These are phyloP conservation scores for Castanea crenata DNA, from an alignment of 306 rosid genomes.

Conservation along the genomic window DNA sequence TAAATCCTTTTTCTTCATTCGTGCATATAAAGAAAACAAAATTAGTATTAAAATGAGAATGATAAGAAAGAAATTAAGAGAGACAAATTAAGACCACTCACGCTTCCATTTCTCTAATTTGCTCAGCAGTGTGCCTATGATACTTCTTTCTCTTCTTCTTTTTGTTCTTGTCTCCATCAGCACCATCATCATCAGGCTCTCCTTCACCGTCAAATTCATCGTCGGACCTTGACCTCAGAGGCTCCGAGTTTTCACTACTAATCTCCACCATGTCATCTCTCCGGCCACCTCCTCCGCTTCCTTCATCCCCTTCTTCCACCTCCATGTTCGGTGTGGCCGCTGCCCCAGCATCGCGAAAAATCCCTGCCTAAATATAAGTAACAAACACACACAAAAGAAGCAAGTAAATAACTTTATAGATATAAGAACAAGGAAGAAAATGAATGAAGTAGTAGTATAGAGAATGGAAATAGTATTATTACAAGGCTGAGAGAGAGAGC, in stretches of 20 bases:
- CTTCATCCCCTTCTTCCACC: slow-evolving; percentile 88
- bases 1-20: too few relatives aligned
- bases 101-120: slow-evolving; percentile 99
- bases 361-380: slow-evolving; percentile 62
- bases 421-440: not conserved
- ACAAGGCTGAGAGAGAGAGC: slow-evolving; percentile 98
- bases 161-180: slow-evolving; percentile 44
- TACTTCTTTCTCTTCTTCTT: slow-evolving; percentile 90
- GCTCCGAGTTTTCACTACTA: slow-evolving; percentile 89
- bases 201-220: slow-evolving; percentile 76
- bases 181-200: slow-evolving; percentile 54
- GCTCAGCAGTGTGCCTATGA: slow-evolving; percentile 86
- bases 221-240: slow-evolving; percentile 80
- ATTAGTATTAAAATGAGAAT: not conserved
- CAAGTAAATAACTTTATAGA: not conserved
- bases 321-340: slow-evolving; percentile 35
- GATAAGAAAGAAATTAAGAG: not conserved
- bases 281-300: slow-evolving; percentile 58
- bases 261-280: slow-evolving; percentile 65
- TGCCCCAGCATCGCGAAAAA: slow-evolving; percentile 66
- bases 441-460: not conserved
- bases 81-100: not conserved
- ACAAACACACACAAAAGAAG: not conserved
- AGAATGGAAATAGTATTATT: not conserved
- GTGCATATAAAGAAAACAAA: not conserved